Evolutionary conservation across 225 moss, liverwort and hornwort genomes (phyloP).

Genomic region (Polytrichum commune): DNA sequence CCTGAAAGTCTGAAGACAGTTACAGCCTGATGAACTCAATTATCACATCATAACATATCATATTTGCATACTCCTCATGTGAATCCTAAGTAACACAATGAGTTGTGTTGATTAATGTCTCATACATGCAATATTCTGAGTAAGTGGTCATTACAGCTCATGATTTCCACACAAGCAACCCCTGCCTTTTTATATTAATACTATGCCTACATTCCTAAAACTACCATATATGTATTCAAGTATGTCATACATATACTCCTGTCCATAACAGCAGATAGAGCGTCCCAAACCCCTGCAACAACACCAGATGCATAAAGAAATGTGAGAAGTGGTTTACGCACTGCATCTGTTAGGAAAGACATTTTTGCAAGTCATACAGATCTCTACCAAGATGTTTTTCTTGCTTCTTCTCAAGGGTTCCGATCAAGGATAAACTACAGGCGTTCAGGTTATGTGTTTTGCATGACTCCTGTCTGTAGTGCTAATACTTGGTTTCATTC

Average conservation of each 20-base stretch:
- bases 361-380: not conserved
- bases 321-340: not conserved
- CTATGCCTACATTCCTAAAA: conserved; percentile 23
- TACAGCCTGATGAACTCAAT: too few species aligned
- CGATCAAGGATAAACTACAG: too few species aligned
- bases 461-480: not conserved
- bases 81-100: too few species aligned
- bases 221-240: conserved; percentile 17
- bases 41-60: too few species aligned
- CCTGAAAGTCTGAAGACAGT: too few species aligned
- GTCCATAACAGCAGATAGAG: conserved; percentile 95
- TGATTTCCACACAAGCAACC: not conserved
- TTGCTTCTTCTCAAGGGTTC: too few species aligned
- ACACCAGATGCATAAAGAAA: conserved; percentile 3
- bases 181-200: conserved; percentile 16
- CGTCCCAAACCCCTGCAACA: conserved; percentile 85
- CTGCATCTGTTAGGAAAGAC: not conserved
- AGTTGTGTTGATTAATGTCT: too few species aligned
- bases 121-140: too few species aligned
- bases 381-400: not conserved
- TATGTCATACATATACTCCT: conserved; percentile 85
- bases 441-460: not conserved
- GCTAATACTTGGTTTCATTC: not conserved
- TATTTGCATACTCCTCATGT: too few species aligned
- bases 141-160: too few species aligned